Percentiles rank a stretch among this genome's conserved stretches.
These are phyloP conservation scores for Xenoacremonium recifei DNA, from an alignment of 2,329 filamentous ascomycete species.

Conservation along the genomic window DNA sequence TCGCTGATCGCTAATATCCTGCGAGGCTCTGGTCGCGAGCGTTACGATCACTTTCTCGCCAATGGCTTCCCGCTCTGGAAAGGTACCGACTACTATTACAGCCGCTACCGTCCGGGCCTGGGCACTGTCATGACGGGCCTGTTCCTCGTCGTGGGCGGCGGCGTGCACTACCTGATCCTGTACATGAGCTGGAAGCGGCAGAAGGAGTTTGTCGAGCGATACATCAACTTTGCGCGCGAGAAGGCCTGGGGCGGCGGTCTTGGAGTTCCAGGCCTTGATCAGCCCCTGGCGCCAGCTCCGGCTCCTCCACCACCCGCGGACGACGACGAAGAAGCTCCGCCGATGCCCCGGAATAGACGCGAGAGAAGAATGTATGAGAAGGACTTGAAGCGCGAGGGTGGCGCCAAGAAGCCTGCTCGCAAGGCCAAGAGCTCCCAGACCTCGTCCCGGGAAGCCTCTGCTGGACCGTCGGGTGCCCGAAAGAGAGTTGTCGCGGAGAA, in stretches of 20 bases:
- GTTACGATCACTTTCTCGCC: constrained; percentile 90
- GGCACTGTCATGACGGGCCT: constrained; percentile 80
- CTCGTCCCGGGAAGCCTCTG: constrained; percentile 44
- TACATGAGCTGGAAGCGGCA: constrained; percentile 88
- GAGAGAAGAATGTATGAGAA: constrained; percentile 88
- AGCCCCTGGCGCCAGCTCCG: constrained; percentile 39
- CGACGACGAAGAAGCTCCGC: constrained; percentile 49
- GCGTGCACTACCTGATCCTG: constrained; percentile 80
- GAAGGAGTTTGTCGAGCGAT: constrained; percentile 85
- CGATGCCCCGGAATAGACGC: constrained; percentile 71
- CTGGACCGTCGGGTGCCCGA: constrained; percentile 70
- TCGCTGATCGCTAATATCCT: constrained; percentile 85
- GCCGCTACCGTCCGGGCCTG: constrained; percentile 85
- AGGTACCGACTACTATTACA: constrained; percentile 98
- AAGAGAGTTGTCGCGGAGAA: constrained; percentile 92
- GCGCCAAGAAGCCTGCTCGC: constrained; percentile 40
- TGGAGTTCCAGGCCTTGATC: constrained; percentile 66
- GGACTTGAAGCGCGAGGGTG: constrained; percentile 70
- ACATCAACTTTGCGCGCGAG: constrained; percentile 84
- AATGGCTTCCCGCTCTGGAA: constrained; percentile 97
- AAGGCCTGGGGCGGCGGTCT: constrained; percentile 87
- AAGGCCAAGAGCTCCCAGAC: constrained; percentile 31
- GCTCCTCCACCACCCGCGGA: constrained; percentile 44
- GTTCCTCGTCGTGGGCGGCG: constrained; percentile 80
- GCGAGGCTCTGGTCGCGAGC: constrained; percentile 73